Percentiles rank a stretch among this genome's conserved stretches.
phyloP scores from a whole-genome alignment of 2,329 filamentous ascomycete species.

The Curvularia eragrostidis region DNA sequence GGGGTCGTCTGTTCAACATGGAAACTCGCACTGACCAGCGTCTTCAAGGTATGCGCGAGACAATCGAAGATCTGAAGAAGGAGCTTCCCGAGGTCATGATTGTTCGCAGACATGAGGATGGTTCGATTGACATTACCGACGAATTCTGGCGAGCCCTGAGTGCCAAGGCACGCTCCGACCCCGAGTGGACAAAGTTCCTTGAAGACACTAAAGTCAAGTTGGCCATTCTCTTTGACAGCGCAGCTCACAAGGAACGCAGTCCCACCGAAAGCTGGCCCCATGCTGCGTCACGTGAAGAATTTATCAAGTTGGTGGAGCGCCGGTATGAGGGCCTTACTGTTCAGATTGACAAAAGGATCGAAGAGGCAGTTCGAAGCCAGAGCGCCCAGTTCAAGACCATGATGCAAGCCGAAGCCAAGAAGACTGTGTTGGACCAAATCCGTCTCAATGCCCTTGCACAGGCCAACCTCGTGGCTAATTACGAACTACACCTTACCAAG shows the following conservation, averaged over 20 bases:
- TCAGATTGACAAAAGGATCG: constrained; percentile 36
- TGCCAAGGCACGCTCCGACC: constrained; percentile 57
- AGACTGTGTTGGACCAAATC: constrained; percentile 42
- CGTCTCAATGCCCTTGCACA: constrained; percentile 42
- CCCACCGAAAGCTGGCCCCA: constrained; percentile 16
- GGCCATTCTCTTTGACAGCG: constrained; percentile 32
- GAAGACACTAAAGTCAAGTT: constrained; percentile 56
- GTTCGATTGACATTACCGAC: constrained; percentile 62
- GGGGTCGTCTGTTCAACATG: constrained; percentile 28
- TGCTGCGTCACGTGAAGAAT: constrained; percentile 58
- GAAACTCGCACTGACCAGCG: constrained; percentile 18
- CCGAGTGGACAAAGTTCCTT: constrained; percentile 62
- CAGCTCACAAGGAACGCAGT: constrained; percentile 10
- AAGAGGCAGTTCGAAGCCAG: constrained; percentile 26
- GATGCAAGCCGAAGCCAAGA: constrained; percentile 34
- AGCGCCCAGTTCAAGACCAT: constrained; percentile 26
- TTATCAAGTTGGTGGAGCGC: constrained; percentile 49
- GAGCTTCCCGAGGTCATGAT: constrained; percentile 64
- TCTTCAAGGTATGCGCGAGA: constrained; percentile 22
- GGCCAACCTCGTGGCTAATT: constrained; percentile 42
- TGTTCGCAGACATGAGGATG: constrained; percentile 60
- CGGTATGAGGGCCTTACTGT: constrained; percentile 30
- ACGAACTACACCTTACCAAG: constrained; percentile 42
- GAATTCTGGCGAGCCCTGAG: constrained; percentile 71
- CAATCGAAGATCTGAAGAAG: constrained; percentile 27